These are phyloP conservation scores for Lachancea nothofagi DNA, from an alignment of 805 yeast species.

Conservation along the genomic window DNA sequence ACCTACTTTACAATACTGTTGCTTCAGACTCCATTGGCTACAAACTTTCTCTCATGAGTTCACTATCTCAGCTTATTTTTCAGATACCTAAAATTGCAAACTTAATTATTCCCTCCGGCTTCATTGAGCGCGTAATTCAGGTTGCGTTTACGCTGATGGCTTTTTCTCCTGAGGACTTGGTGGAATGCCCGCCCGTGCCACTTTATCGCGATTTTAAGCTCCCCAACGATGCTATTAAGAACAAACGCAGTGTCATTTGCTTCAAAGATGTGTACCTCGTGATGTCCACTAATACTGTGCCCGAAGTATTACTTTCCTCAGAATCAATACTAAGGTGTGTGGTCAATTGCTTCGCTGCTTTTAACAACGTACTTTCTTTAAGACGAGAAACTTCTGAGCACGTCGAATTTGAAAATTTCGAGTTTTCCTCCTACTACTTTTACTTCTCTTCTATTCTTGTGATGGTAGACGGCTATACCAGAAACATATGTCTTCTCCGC, in stretches of 20 bases:
- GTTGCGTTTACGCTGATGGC: conserved; percentile 29
- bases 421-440: conserved; percentile 44
- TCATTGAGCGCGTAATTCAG: conserved; percentile 27
- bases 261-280: conserved; percentile 60
- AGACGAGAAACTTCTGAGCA: conserved; percentile 73
- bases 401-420: conserved; percentile 85
- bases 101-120: conserved; percentile 23
- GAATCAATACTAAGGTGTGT: conserved; percentile 17
- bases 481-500: conserved; percentile 24
- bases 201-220: conserved; percentile 22
- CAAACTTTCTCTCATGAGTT: conserved; percentile 24
- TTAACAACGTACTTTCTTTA: conserved; percentile 50
- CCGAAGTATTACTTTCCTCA: conserved; percentile 33
- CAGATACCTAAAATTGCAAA: conserved; percentile 29
- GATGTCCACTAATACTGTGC: conserved; percentile 59
- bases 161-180: conserved; percentile 24
- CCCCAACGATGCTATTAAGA: conserved; percentile 27
- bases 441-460: conserved; percentile 29
- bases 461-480: conserved; percentile 29
- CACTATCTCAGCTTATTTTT: conserved; percentile 29
- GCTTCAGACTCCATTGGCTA: conserved; percentile 23
- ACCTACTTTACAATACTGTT: conserved; percentile 29
- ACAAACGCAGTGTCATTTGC: conserved; percentile 28
- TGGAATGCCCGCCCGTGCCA: conserved; percentile 22
- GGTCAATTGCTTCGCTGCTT: conserved; percentile 25